Percentiles rank a stretch among this genome's conserved stretches.
phyloP scores from a whole-genome alignment of 2,329 filamentous ascomycete genomes.

The Fusarium poae region DNA sequence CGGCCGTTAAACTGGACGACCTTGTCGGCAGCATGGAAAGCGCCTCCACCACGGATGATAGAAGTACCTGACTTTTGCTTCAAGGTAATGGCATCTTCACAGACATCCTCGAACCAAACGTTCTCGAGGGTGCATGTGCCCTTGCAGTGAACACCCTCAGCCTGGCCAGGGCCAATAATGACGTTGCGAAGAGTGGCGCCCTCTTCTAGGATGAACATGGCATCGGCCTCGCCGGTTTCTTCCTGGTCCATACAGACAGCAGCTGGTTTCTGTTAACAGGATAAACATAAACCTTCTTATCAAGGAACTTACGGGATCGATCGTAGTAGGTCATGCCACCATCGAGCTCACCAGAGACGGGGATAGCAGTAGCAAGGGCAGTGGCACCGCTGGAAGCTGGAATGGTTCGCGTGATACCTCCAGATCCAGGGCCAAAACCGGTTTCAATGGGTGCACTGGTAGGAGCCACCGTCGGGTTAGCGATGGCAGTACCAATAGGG shows the following conservation, averaged over 20 bases:
- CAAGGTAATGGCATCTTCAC: constrained; percentile 55
- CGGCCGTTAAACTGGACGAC: constrained; percentile 59
- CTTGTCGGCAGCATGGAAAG: constrained; percentile 58
- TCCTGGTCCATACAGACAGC: constrained; percentile 47
- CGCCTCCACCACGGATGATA: constrained; percentile 58
- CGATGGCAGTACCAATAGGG: not conserved
- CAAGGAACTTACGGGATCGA: constrained; percentile 36
- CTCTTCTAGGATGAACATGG: constrained; percentile 65
- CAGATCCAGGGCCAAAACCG: constrained; percentile 17
- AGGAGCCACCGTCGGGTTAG: constrained; percentile 1
- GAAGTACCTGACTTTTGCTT: constrained; percentile 57
- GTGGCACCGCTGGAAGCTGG: constrained; percentile 38
- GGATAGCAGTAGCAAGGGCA: constrained; percentile 36
- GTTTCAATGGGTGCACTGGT: not conserved
- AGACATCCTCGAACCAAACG: constrained; percentile 58
- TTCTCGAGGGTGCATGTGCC: constrained; percentile 59
- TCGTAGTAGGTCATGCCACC: constrained; percentile 42
- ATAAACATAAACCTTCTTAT: no score
- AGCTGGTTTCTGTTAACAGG: constrained; percentile 28
- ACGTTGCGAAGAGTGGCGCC: constrained; percentile 66
- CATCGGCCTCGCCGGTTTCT: constrained; percentile 49
- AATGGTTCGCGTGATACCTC: constrained; percentile 39
- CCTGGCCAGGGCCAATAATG: constrained; percentile 64
- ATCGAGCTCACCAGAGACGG: constrained; percentile 41
- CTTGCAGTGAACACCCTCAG: constrained; percentile 65